Conservation (phyloP, 176 grass and related monocot genomes). For the Puccinellia tenuiflora region DNA sequence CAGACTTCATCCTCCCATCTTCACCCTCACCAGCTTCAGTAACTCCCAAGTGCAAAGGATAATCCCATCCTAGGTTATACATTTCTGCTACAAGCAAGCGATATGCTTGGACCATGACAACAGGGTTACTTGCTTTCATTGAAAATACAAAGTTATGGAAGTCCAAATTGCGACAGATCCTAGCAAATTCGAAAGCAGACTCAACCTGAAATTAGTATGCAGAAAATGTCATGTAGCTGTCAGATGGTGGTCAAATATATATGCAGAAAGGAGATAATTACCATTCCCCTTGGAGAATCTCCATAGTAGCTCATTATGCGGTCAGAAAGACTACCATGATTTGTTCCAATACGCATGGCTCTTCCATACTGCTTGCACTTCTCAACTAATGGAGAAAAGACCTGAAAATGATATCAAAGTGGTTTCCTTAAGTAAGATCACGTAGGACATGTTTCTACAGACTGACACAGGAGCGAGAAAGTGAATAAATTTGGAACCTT, state of each 20-base stretch:
- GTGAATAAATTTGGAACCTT: slow-evolving; percentile 40
- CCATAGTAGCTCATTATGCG: slow-evolving; percentile 99
- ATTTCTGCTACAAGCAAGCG: slow-evolving; percentile 93
- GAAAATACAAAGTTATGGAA: slow-evolving; percentile 99
- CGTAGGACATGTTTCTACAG: neutral
- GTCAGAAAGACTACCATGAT: slow-evolving; percentile 95
- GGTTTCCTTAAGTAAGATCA: slow-evolving; percentile 19
- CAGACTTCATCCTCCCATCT: slow-evolving; percentile 99
- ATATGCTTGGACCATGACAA: slow-evolving; percentile 98
- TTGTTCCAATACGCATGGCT: slow-evolving; percentile 95
- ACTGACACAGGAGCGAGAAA: neutral
- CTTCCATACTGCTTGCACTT: slow-evolving; percentile 98
- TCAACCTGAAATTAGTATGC: slow-evolving; percentile 64
- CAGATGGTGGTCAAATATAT: slow-evolving; percentile 1
- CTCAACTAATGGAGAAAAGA: slow-evolving; percentile 95
- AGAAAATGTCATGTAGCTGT: slow-evolving; percentile 25
- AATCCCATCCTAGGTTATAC: slow-evolving; percentile 98
- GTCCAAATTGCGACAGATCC: slow-evolving; percentile 88
- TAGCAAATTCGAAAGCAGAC: slow-evolving; percentile 98
- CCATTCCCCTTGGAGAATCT: slow-evolving; percentile 99
- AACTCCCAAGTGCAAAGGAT: slow-evolving; percentile 95
- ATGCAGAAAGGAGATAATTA: slow-evolving; percentile 34
- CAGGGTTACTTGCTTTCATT: slow-evolving; percentile 99
- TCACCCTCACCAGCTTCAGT: slow-evolving; percentile 99
- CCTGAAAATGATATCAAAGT: slow-evolving; percentile 37